Conservation (phyloP, 768 basidiomycete genomes). For the Kwoniella sp. region DNA sequence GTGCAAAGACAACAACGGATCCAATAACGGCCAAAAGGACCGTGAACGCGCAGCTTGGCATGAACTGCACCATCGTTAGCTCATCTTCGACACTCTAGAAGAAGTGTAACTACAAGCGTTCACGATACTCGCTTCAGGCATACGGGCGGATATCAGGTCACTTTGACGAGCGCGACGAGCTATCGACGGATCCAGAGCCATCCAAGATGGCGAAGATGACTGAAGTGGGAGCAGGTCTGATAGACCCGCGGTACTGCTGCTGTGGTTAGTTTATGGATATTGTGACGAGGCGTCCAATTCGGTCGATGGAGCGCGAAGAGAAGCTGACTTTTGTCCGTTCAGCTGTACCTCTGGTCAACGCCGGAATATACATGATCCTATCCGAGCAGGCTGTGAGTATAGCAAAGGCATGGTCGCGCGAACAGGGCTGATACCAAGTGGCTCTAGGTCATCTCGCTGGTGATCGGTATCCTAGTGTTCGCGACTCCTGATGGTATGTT, state of each 20-base stretch:
- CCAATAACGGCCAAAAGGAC: too few species aligned
- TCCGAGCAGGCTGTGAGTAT: constrained; percentile 63
- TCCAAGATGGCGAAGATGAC: constrained; percentile 12
- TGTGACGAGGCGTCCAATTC: not conserved
- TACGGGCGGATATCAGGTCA: too few species aligned
- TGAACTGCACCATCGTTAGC: too few species aligned
- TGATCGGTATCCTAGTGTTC: constrained; percentile 39
- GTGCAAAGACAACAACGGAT: too few species aligned
- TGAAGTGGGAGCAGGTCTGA: constrained; percentile 21
- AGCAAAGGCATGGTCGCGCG: not conserved
- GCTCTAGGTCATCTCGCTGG: constrained; percentile 31
- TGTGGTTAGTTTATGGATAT: constrained; percentile 40
- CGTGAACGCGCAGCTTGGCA: too few species aligned
- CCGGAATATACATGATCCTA: constrained; percentile 78
- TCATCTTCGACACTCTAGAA: too few species aligned
- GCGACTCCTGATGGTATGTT: constrained; percentile 37
- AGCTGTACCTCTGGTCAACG: constrained; percentile 84
- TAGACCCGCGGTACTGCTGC: constrained; percentile 76
- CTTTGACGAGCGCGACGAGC: too few species aligned
- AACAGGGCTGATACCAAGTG: not conserved
- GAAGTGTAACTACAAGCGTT: too few species aligned
- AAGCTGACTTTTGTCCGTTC: too few species aligned
- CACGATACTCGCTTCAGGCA: too few species aligned
- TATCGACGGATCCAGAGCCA: too few species aligned
- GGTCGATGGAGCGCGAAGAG: too few species aligned